phyloP scores from a whole-genome alignment of 73 alveolate species.

The Tetrahymena malaccensis region DNA sequence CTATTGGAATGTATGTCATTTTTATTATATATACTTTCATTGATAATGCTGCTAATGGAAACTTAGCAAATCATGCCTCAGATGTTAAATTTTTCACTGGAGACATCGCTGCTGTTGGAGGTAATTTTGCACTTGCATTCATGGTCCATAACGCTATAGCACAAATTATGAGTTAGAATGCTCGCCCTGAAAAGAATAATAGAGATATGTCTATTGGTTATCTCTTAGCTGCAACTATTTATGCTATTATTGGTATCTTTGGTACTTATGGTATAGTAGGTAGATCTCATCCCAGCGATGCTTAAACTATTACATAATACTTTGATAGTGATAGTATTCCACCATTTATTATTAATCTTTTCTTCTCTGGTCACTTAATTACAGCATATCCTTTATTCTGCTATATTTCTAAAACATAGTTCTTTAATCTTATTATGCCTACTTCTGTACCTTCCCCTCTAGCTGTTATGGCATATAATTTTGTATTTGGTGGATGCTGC shows the following conservation, averaged over 20 bases:
- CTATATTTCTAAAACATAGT: not conserved
- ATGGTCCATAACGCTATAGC: conserved; percentile 44
- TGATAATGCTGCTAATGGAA: not conserved
- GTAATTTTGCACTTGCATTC: conserved; percentile 31
- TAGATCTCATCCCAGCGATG: conserved; percentile 1
- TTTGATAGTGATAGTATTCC: conserved; percentile 12
- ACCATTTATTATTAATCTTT: conserved; percentile 9
- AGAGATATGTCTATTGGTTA: conserved; percentile 11
- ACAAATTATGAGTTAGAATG: conserved; percentile 18
- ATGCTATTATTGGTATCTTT: conserved; percentile 31
- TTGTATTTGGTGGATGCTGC: not conserved
- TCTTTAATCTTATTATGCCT: not conserved
- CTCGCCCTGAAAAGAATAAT: not conserved
- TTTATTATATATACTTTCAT: conserved; percentile 11
- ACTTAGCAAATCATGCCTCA: not conserved
- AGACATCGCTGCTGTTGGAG: conserved; percentile 13
- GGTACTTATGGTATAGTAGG: conserved; percentile 34
- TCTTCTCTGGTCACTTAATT: conserved; percentile 21
- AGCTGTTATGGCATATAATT: not conserved
- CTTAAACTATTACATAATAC: conserved; percentile 15
- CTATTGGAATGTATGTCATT: conserved; percentile 10
- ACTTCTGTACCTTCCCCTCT: not conserved
- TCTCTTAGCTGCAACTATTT: conserved; percentile 13
- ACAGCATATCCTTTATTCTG: conserved; percentile 29
- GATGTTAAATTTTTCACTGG: conserved; percentile 8